Evolutionary conservation across 2,329 filamentous ascomycete species (phyloP).

Genomic region (Fonsecaea monophora): DNA sequence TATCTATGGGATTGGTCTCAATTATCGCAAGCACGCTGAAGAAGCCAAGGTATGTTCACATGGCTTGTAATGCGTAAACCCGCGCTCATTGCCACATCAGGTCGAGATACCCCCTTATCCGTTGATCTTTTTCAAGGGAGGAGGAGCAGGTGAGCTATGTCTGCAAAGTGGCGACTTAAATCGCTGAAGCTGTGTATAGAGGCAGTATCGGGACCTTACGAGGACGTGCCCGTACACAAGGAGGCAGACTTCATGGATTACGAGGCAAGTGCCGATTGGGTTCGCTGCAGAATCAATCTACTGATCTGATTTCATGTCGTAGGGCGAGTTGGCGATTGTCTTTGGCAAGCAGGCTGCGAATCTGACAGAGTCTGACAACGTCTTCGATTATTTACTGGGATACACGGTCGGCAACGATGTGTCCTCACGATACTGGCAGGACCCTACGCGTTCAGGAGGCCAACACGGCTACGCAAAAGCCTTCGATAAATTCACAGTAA

Average conservation of each 20-base stretch:
- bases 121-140: constrained; percentile 47
- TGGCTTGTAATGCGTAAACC: not conserved
- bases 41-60: constrained; percentile 6
- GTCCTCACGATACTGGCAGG: constrained; percentile 74
- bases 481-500: constrained; percentile 63
- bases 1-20: constrained; percentile 14
- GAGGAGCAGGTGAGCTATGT: constrained; percentile 24
- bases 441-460: constrained; percentile 64
- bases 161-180: not conserved
- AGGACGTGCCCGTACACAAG: constrained; percentile 37
- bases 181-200: not conserved
- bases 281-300: not conserved
- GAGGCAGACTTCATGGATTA: constrained; percentile 17
- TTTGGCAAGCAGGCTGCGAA: constrained; percentile 53
- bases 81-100: not conserved
- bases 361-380: constrained; percentile 54
- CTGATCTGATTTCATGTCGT: not conserved
- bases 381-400: constrained; percentile 75
- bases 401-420: constrained; percentile 80
- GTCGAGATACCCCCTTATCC: constrained; percentile 14
- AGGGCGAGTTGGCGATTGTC: constrained; percentile 43
- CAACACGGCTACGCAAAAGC: constrained; percentile 67
- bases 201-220: constrained; percentile 43
- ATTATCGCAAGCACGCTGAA: constrained; percentile 16
- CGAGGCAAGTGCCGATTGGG: not conserved